Evolutionary conservation across 2,329 filamentous ascomycete species (phyloP).

Genomic region (Aspergillus sp.): DNA sequence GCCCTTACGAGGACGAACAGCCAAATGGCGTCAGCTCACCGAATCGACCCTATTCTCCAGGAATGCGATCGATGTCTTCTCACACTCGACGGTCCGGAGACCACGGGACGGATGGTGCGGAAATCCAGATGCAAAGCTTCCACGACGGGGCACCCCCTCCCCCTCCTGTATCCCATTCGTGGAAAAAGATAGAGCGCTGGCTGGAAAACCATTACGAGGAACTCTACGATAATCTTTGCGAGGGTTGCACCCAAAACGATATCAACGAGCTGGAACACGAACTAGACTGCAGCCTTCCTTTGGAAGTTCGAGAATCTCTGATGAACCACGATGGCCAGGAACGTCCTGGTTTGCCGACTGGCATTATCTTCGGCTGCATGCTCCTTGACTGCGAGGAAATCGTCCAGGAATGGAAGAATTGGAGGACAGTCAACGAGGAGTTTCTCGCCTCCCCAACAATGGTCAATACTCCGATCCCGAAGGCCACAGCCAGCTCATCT

Average conservation of each 20-base stretch:
- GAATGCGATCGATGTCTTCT: conserved; percentile 76
- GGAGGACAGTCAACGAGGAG: conserved; percentile 89
- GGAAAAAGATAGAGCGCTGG: conserved; percentile 93
- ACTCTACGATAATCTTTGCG: conserved; percentile 87
- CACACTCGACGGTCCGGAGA: conserved; percentile 60
- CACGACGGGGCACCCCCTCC: conserved; percentile 86
- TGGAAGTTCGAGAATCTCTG: conserved; percentile 90
- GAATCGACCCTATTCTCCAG: conserved; percentile 80
- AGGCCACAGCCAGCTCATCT: conserved; percentile 67
- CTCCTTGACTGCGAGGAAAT: conserved; percentile 97
- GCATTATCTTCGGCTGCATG: conserved; percentile 92
- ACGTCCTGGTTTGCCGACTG: conserved; percentile 83
- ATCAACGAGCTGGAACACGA: conserved; percentile 96
- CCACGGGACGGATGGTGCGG: conserved; percentile 70
- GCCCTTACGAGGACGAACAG: conserved; percentile 74
- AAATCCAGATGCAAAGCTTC: conserved; percentile 97
- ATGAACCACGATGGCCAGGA: conserved; percentile 96
- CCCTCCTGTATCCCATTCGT: conserved; percentile 84
- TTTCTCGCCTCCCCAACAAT: conserved; percentile 65
- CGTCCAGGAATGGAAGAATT: conserved; percentile 95
- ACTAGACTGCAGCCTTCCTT: conserved; percentile 87
- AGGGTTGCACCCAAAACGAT: conserved; percentile 90
- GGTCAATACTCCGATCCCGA: conserved; percentile 62
- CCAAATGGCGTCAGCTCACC: conserved; percentile 56
- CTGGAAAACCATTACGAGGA: conserved; percentile 93